Evolutionary conservation across 1,139 yeast genomes (phyloP), one percentile per base, ranked within the genome.

Genomic region (Sugiyamaella neomexicana): DNA sequence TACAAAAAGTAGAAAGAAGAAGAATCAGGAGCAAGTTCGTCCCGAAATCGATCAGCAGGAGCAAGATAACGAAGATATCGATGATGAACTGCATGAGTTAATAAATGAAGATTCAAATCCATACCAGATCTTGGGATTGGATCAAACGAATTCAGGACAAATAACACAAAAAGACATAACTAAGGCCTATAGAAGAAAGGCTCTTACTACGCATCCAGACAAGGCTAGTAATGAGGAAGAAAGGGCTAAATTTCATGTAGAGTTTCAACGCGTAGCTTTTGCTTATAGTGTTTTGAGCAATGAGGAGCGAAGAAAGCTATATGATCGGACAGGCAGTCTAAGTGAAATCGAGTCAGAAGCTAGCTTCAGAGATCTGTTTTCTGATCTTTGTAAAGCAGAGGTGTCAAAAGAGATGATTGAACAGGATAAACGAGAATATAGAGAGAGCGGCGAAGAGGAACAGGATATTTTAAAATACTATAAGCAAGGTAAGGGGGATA

Each of bases 131-230:
- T 75, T 89, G 23, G 80, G 74, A 15, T 48, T 72, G 4, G 48
- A 48, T 15, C 23, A 31, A 16, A 41, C 55, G 5, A 78, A 81
- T 1, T 63, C 65, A 1, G 62, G 58, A 23, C 65, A 68, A 1
- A 76, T 82, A 1, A 70, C 81, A 1, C 81, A 80, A 0, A 71
- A 79, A 1, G 85, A 79, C 15, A 79, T 89, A 62, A 87, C 85
- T 66, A 82, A 80, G 64, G 81, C 90, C 0, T 89, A 89, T 69
- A 81, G 90, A 62, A 81, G 80, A 58, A 72, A 81, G 41, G 89
- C 95, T 62, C 75, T 89, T 44, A 73, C 77, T 58, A 79, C 80
- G 59, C 97, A 89, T 67, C 97, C 97, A 0, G 97, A 89, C 69
- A 89, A 89, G 66, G 81, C 80, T 57, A 70, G 67, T 17, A 67